Conservation (phyloP, 2,329 filamentous ascomycete species). For the Fusarium sp. region DNA sequence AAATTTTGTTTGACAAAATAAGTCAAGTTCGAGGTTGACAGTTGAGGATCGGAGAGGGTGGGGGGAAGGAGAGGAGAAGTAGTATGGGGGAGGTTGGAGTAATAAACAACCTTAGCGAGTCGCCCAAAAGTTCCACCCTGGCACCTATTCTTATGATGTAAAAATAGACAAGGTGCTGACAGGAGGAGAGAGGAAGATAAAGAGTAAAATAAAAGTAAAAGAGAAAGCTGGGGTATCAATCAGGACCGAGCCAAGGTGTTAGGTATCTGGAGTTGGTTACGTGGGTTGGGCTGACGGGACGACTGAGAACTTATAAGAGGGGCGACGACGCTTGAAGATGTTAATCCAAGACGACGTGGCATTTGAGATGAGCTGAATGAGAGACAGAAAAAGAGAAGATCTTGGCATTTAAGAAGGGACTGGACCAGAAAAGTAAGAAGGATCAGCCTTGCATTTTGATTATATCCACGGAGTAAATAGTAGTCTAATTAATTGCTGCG, state of each 20-base stretch:
- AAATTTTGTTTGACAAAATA: conserved; percentile 8
- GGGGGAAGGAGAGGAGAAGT: conserved; percentile 20
- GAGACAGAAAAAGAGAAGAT: conserved; percentile 1
- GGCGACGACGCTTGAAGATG: background rate
- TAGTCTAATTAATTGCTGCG: background rate
- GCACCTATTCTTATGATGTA: background rate
- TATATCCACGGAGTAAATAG: too few species aligned
- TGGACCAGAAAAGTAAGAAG: conserved; percentile 6
- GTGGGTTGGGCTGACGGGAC: conserved; percentile 15
- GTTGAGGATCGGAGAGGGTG: conserved; percentile 13
- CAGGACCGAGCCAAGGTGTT: conserved; percentile 4
- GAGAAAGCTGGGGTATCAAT: conserved; percentile 18
- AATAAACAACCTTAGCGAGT: conserved; percentile 8
- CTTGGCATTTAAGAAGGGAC: background rate
- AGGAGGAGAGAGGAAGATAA: background rate
- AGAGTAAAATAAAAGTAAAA: background rate
- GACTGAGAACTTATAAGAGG: conserved; percentile 16
- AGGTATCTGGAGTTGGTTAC: background rate
- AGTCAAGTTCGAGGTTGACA: conserved; percentile 6
- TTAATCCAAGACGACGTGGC: conserved; percentile 20
- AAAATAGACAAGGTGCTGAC: conserved; percentile 2
- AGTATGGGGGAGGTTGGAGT: conserved; percentile 23
- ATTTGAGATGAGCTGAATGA: conserved; percentile 1
- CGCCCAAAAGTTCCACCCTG: conserved; percentile 10
- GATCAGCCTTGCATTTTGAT: conserved; percentile 17